Evolutionary conservation across 805 yeast species (phyloP).

Genomic region (Kuraishia floccosa): DNA sequence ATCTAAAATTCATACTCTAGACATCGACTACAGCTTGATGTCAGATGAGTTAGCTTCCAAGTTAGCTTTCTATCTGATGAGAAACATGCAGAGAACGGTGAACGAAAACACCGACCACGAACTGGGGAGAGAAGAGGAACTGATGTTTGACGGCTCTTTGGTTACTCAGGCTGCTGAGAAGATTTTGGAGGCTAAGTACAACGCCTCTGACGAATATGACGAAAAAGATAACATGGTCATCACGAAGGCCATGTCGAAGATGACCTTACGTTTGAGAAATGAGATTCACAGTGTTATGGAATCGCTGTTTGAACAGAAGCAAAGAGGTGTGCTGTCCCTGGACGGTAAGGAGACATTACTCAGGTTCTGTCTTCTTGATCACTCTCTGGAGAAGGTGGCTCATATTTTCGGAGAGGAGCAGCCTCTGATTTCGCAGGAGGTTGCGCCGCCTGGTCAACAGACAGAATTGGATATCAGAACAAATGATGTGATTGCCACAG

Average conservation of each 20-base stretch:
- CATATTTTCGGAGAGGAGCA: slow-evolving; percentile 31
- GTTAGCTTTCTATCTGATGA: slow-evolving; percentile 45
- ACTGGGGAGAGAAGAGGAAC: slow-evolving; percentile 32
- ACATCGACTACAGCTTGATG: slow-evolving; percentile 40
- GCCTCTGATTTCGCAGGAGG: background rate
- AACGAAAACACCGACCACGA: slow-evolving; percentile 15
- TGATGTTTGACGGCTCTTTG: slow-evolving; percentile 66
- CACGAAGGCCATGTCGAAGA: slow-evolving; percentile 36
- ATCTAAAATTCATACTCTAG: slow-evolving; percentile 38
- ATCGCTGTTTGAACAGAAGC: slow-evolving; percentile 32
- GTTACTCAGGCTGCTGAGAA: slow-evolving; percentile 67
- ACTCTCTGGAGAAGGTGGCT: slow-evolving; percentile 39
- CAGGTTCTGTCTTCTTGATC: slow-evolving; percentile 42
- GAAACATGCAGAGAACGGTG: slow-evolving; percentile 38
- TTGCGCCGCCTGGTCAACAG: background rate
- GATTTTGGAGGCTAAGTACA: slow-evolving; percentile 30
- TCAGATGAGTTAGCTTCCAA: slow-evolving; percentile 40
- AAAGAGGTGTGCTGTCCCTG: slow-evolving; percentile 31
- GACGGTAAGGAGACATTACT: slow-evolving; percentile 45
- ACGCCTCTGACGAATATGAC: slow-evolving; percentile 16
- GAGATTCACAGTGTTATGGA: slow-evolving; percentile 44
- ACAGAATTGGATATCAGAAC: slow-evolving; percentile 27
- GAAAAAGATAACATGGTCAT: slow-evolving; percentile 30
- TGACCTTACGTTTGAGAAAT: slow-evolving; percentile 34
- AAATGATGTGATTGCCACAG: slow-evolving; percentile 37